Conservation (phyloP, 768 basidiomycete species). For the Coprinopsis strossmayeri region DNA sequence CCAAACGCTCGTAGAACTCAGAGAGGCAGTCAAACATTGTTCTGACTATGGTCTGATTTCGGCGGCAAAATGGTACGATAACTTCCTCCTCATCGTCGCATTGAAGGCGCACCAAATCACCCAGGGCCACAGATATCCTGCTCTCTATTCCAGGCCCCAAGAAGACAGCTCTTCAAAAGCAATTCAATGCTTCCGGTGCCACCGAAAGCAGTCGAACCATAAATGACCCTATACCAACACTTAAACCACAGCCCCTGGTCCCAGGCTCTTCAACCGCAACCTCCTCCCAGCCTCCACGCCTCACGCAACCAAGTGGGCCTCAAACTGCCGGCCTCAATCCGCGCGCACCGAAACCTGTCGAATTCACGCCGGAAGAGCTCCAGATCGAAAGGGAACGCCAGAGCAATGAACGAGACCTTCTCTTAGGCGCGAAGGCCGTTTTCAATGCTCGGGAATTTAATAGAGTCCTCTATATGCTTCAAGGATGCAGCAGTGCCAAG, state of each 20-base stretch:
- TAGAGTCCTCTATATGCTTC: slow-evolving; percentile 61
- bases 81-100: slow-evolving; percentile 12
- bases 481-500: slow-evolving; percentile 60
- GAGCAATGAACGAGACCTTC: slow-evolving; percentile 61
- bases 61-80: slow-evolving; percentile 70
- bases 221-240: too few species aligned
- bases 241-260: too few species aligned
- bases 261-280: too few species aligned
- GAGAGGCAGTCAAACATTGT: slow-evolving; percentile 63
- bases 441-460: slow-evolving; percentile 75
- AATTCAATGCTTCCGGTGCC: slow-evolving; percentile 8
- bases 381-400: slow-evolving; percentile 42
- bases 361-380: slow-evolving; percentile 26
- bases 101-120: slow-evolving; percentile 7
- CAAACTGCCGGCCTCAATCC: slow-evolving; percentile 21
- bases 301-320: too few species aligned
- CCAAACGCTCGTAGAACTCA: slow-evolving; percentile 32
- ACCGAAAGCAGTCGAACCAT: too few species aligned
- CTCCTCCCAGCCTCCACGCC: too few species aligned
- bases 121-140: slow-evolving; percentile 74
- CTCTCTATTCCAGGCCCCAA: slow-evolving; percentile 49
- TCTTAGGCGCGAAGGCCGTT: slow-evolving; percentile 65
- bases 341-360: slow-evolving; percentile 27
- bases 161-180: slow-evolving; percentile 25
- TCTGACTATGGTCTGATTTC: slow-evolving; percentile 61